A percentile compares a stretch with the other conserved stretches of the same genome.
phyloP scores from a whole-genome alignment of 495 filamentous ascomycete genomes.

The Apiosordaria backusii region DNA sequence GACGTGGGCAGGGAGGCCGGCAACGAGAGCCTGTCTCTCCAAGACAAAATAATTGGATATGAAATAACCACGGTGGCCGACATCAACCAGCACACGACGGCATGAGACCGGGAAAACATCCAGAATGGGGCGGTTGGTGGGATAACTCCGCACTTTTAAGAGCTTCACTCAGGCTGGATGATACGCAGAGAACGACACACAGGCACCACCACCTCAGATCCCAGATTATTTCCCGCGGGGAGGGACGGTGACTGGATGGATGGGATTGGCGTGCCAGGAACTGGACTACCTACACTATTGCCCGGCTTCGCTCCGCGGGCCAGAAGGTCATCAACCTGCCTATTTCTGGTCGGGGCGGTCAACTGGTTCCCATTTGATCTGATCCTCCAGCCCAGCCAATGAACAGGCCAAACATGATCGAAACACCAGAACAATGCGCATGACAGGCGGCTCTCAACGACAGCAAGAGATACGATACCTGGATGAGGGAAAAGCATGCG shows the following conservation, averaged over 20 bases:
- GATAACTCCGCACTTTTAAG: constrained; percentile 25
- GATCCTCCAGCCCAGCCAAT: neutral
- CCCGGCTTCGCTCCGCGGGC: constrained; percentile 4
- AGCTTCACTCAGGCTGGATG: constrained; percentile 16
- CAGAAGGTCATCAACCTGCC: neutral
- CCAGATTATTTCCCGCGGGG: neutral
- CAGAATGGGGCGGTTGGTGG: constrained; percentile 20
- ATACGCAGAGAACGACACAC: constrained; percentile 4
- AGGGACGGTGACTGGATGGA: constrained; percentile 10
- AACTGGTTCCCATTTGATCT: neutral
- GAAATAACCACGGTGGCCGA: neutral
- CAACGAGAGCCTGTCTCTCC: neutral
- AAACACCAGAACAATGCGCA: neutral
- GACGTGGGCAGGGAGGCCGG: constrained; percentile 26
- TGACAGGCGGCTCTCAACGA: neutral
- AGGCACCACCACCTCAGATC: neutral
- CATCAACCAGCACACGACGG: neutral
- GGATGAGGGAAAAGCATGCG: neutral
- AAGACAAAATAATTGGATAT: no score
- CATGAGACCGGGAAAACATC: neutral
- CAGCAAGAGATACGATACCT: neutral
- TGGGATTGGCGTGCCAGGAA: constrained; percentile 12
- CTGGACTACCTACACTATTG: neutral
- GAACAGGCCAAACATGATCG: neutral
- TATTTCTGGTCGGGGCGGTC: constrained; percentile 4